Evolutionary conservation across 139 green algal species (phyloP).

Genomic region (Chlamydomonas schloesseri): DNA sequence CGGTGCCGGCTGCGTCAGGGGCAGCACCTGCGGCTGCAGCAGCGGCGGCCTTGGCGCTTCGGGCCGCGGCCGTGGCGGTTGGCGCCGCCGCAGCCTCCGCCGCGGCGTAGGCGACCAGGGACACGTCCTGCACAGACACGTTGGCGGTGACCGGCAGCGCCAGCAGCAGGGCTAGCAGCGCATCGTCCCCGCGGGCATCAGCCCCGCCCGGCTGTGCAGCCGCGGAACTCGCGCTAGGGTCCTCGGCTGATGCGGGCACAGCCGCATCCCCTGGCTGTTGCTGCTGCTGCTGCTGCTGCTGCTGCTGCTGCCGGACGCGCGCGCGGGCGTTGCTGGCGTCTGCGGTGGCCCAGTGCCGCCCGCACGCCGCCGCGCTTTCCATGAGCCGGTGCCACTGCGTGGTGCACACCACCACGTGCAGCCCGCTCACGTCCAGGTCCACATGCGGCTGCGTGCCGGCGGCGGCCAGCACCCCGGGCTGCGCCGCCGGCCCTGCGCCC

Average conservation of each 20-base stretch:
- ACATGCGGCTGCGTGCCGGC: background rate
- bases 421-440: slow-evolving; percentile 12
- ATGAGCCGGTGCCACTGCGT: slow-evolving; percentile 27
- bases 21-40: too few relatives aligned
- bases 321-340: background rate
- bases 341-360: slow-evolving; percentile 9
- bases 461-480: background rate
- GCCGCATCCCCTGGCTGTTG: background rate
- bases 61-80: background rate
- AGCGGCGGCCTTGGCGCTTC: background rate
- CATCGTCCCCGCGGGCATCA: background rate
- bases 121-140: slow-evolving; percentile 10
- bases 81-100: background rate
- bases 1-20: background rate
- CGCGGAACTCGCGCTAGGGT: too few relatives aligned
- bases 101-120: slow-evolving; percentile 19
- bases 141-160: background rate
- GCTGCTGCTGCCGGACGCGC: background rate
- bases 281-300: slow-evolving; percentile 14
- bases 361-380: slow-evolving; percentile 13
- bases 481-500: too few relatives aligned
- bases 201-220: too few relatives aligned
- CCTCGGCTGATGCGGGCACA: too few relatives aligned
- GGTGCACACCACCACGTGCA: background rate
- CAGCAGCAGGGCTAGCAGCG: slow-evolving; percentile 7